Conservation (phyloP, 352 stramenopile genomes). For the Phytophthora brassicae region DNA sequence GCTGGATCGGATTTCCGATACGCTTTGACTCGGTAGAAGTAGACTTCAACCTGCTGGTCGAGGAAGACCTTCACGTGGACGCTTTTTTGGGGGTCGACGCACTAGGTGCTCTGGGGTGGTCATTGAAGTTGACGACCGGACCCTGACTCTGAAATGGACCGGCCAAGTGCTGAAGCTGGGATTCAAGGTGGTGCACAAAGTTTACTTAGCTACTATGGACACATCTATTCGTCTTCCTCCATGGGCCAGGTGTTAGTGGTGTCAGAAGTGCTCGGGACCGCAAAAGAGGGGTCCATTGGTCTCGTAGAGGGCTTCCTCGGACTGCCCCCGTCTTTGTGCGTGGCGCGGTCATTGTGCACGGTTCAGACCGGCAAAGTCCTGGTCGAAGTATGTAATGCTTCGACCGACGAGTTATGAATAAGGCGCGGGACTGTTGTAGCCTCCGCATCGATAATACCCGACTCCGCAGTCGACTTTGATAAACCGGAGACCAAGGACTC, state of each 20-base stretch:
- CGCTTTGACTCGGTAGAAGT: neutral
- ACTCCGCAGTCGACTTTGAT: conserved; percentile 1
- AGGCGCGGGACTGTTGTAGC: neutral
- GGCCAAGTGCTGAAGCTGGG: neutral
- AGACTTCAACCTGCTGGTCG: neutral
- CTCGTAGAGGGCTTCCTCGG: neutral
- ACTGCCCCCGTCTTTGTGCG: neutral
- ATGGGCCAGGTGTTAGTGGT: neutral
- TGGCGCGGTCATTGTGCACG: neutral
- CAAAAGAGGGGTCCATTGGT: neutral
- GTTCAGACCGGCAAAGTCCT: neutral
- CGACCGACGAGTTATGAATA: conserved; percentile 3
- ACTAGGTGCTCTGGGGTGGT: neutral
- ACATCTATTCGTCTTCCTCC: neutral
- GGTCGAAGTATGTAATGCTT: conserved; percentile 5
- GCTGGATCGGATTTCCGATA: neutral
- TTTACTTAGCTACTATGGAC: neutral
- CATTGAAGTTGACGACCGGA: conserved; percentile 7
- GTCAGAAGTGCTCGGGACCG: neutral
- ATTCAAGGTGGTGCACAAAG: neutral
- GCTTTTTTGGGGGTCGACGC: neutral
- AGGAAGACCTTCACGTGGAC: neutral
- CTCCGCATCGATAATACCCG: neutral
- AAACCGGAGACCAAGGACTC: neutral
- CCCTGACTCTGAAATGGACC: neutral